Percentiles rank a stretch among this genome's conserved stretches.
phyloP scores from a whole-genome alignment of 768 basidiomycete genomes.

The Trametes cinnabarina region DNA sequence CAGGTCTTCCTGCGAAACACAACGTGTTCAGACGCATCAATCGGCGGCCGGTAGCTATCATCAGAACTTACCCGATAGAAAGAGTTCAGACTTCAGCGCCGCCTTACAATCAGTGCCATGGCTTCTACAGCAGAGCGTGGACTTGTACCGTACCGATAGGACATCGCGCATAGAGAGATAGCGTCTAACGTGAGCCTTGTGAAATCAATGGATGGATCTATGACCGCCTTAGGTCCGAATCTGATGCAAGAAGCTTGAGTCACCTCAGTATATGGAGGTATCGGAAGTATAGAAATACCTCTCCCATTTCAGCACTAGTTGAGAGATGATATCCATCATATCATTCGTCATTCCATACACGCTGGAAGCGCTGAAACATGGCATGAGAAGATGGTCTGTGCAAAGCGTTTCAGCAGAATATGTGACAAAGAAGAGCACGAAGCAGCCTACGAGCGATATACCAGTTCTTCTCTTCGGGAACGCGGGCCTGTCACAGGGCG shows the following conservation, averaged over 20 bases:
- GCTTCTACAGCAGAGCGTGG: no score
- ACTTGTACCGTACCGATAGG: conserved; percentile 30
- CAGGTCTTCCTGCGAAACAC: conserved; percentile 28
- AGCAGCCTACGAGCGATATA: conserved; percentile 38
- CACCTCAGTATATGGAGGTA: neutral
- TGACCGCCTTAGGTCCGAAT: conserved; percentile 40
- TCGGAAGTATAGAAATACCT: conserved; percentile 24
- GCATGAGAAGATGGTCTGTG: conserved; percentile 40
- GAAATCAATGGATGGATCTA: conserved; percentile 46
- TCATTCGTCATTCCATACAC: conserved; percentile 46
- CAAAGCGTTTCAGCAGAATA: neutral
- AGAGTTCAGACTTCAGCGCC: conserved; percentile 39
- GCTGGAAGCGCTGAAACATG: conserved; percentile 40
- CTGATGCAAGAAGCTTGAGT: conserved; percentile 20
- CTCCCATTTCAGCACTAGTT: conserved; percentile 45
- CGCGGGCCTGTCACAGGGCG: conserved; percentile 21
- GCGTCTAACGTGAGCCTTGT: conserved; percentile 49
- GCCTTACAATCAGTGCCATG: neutral
- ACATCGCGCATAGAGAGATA: conserved; percentile 45
- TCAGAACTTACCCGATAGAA: conserved; percentile 38
- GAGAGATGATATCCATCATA: conserved; percentile 45
- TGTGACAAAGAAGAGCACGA: no score
- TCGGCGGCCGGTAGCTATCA: no score
- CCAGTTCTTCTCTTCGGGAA: conserved; percentile 46
- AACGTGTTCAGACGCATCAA: no score